Evolutionary conservation across 2,329 filamentous ascomycete genomes (phyloP).

Genomic region (Coniochaeta prunicola): DNA sequence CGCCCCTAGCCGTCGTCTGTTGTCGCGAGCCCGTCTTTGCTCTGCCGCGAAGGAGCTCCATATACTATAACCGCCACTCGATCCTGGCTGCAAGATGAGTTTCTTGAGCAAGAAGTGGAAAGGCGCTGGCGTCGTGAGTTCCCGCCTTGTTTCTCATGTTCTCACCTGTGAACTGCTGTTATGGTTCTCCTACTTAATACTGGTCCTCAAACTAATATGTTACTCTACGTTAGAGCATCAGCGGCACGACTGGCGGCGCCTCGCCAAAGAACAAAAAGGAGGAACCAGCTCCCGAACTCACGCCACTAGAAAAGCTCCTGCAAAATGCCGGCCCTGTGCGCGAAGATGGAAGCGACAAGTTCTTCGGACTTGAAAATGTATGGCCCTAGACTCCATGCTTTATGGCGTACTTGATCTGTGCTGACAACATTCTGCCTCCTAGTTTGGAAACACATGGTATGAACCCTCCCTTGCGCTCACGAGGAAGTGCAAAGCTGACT

Average conservation of each 20-base stretch:
- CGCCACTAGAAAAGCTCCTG: slow-evolving; percentile 67
- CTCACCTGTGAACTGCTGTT: neutral
- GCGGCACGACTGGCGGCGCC: slow-evolving; percentile 32
- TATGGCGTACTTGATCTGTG: slow-evolving; percentile 3
- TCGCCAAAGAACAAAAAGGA: slow-evolving; percentile 44
- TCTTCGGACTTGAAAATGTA: slow-evolving; percentile 98
- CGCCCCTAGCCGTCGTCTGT: neutral
- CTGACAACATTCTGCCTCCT: slow-evolving; percentile 26
- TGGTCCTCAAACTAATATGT: neutral
- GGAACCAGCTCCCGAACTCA: slow-evolving; percentile 49
- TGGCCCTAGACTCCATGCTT: slow-evolving; percentile 23
- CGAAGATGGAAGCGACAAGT: slow-evolving; percentile 90
- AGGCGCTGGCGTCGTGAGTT: slow-evolving; percentile 43
- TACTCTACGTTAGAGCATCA: slow-evolving; percentile 28
- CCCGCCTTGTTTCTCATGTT: neutral
- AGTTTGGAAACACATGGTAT: slow-evolving; percentile 99
- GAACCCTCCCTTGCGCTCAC: slow-evolving; percentile 1
- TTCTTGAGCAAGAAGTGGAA: slow-evolving; percentile 52
- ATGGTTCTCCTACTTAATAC: neutral
- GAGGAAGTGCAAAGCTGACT: slow-evolving; percentile 5
- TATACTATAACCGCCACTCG: neutral
- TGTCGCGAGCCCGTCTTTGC: neutral
- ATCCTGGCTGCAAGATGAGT: slow-evolving; percentile 37
- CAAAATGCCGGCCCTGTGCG: slow-evolving; percentile 73
- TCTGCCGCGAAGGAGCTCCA: neutral